Base-by-base conservation (phyloP, 2,329 filamentous ascomycete species). In the Cladophialophora exuberans region DNA sequence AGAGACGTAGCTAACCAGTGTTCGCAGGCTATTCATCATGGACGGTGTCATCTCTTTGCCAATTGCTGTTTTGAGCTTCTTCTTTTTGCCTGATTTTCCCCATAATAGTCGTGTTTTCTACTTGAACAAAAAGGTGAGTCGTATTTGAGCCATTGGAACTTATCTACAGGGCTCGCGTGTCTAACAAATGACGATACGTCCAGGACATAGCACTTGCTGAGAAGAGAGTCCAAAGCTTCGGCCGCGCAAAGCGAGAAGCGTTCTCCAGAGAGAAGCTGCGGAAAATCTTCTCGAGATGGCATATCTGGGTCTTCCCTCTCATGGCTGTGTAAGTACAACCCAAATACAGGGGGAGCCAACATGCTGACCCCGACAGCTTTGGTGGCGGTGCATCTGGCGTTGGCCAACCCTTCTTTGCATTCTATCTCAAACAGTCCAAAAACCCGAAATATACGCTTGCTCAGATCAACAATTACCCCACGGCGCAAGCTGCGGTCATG, bases 161-260 rank as follows among this genome's bases (percentile, higher is more conserved):
- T n/a, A n/a, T n/a, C n/a, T n/a, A n/a, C n/a, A n/a, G n/a, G n/a
- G n/a, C n/a, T n/a, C n/a, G n/a, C n/a, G n/a, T n/a, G n/a, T n/a
- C n/a, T n/a, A n/a, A n/a, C n/a, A n/a, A n/a, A n/a, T n/a, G n/a
- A n/a, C n/a, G n/a, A n/a, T n/a, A n/a, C n/a, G n/a, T n/a, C n/a
- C 45, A 74, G 67, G 76, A 81, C 56, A 68, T 78, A 1, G 66
- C 66, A 2, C 66, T 80, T 2, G 73, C 76, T 0, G 70, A 73
- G 51, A 75, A 75, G 56, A 67, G 79, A 25, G 81, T 82, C 77
- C 61, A 75, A n/a, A 25, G 36, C 3, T 17, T 42, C 26, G 45
- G 44, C 6, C 26, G 39, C n/a, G 36, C 38, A 22, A 20, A 43
- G 31, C 41, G 30, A 26, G 23, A 49, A 25, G 28, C 46, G n/a